Evolutionary conservation across 73 alveolate species (phyloP), one percentile per base, ranked within the genome.

Genomic region (Paramecium sexaurelia): DNA sequence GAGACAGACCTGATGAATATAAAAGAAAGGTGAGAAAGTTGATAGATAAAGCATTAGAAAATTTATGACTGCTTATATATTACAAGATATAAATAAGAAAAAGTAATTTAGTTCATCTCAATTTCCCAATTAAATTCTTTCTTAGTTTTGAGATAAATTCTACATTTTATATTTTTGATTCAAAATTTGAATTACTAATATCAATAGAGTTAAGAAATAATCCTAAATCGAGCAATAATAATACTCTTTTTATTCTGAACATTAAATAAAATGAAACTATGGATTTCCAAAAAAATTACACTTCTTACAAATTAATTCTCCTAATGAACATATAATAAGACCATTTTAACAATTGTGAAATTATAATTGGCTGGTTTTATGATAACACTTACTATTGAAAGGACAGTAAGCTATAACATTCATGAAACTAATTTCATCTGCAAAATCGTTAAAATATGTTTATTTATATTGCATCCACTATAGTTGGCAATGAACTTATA

Each of bases 11-110:
- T 40, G 97, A 93, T 7, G 90, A 91, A 26, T 97, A 96, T 93
- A 92, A 96, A 41, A 96, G 94, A 94, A 97, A 96, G 92, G 99
- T 97, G 32, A 96, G 97, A 91, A 89, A 87, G 56, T 94, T 97
- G 11, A 93, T 97, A 3, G 87, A 91, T 32, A 84, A 96, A 51
- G 93, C 98, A 22, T 95, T 97, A 55, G 99, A 96, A 33, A 85
- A 87, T 69, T 93, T 97, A 69, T 96, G 96, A 95, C 85, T 41
- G 24, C 67, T 55, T 36, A 57, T 36, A 86, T 55, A 86, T 56
- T n/a, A n/a, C n/a, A 32, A 56, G 4, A 61, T 27, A 36, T 19
- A 55, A 19, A 47, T 11, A 55, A 39, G 27, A 22, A 61, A 61
- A 22, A 22, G 22, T 26, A 51, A 51, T 51, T n/a, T 9, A 61